Conservation (phyloP, 345 rosid genomes). For the Microcos paniculata region DNA sequence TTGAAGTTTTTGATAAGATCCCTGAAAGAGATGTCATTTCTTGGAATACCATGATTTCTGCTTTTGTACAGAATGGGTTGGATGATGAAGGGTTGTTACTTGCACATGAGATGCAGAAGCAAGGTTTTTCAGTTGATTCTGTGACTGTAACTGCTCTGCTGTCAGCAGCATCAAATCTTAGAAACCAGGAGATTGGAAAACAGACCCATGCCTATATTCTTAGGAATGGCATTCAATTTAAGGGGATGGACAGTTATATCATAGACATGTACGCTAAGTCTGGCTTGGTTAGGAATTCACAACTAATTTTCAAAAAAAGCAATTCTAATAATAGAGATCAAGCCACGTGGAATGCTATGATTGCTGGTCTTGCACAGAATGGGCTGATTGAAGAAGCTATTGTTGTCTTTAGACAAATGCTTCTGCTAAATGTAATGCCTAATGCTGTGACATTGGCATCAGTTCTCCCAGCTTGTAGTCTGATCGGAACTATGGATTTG, state of each 20-base stretch:
- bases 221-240: constrained; percentile 58
- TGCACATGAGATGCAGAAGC: constrained; percentile 83
- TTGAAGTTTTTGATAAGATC: constrained; percentile 66
- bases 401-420: constrained; percentile 52
- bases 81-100: constrained; percentile 87
- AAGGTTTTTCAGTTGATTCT: constrained; percentile 55
- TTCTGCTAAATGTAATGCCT: constrained; percentile 56
- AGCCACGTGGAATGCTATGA: constrained; percentile 89
- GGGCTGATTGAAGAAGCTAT: constrained; percentile 61
- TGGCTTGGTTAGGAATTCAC: constrained; percentile 57
- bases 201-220: constrained; percentile 81
- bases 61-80: constrained; percentile 76
- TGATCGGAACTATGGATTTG: constrained; percentile 52
- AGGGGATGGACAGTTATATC: constrained; percentile 80
- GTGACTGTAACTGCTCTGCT: constrained; percentile 78
- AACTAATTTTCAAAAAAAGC: constrained; percentile 43
- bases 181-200: constrained; percentile 63
- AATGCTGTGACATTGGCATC: constrained; percentile 77
- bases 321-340: constrained; percentile 47
- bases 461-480: constrained; percentile 76
- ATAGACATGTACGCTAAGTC: constrained; percentile 88
- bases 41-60: constrained; percentile 88
- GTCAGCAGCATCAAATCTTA: constrained; percentile 85
- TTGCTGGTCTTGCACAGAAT: constrained; percentile 80
- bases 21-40: constrained; percentile 68